A percentile compares a stretch with the other conserved stretches of the same genome.
Conservation (phyloP, 1,139 yeast genomes). For the Zygosaccharomyces pseudobailii region DNA sequence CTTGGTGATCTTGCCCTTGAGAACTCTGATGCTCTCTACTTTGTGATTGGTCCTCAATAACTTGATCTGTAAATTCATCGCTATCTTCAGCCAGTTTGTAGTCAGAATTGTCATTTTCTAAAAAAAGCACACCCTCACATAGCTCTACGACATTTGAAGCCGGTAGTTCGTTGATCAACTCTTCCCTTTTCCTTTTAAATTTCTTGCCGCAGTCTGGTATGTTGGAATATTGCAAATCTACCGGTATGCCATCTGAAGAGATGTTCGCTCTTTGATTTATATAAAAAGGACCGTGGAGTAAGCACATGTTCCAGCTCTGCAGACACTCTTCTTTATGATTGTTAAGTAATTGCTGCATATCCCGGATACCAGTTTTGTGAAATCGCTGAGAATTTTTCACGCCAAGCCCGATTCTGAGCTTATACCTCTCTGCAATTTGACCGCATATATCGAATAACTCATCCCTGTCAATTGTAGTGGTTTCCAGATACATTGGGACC, state of each 20-base stretch:
- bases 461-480: constrained; percentile 27
- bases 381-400: constrained; percentile 19
- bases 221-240: constrained; percentile 17
- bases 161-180: constrained; percentile 20
- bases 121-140: constrained; percentile 22
- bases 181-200: constrained; percentile 19
- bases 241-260: constrained; percentile 21
- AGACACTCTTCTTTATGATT: constrained; percentile 22
- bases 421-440: constrained; percentile 21
- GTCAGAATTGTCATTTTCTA: constrained; percentile 22
- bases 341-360: constrained; percentile 17
- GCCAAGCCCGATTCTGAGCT: constrained; percentile 29
- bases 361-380: constrained; percentile 22
- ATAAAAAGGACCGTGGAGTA: constrained; percentile 18
- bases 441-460: constrained; percentile 30
- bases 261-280: constrained; percentile 19
- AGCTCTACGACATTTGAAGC: constrained; percentile 22
- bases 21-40: constrained; percentile 1
- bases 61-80: neutral
- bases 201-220: constrained; percentile 14
- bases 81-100: constrained; percentile 6
- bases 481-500: constrained; percentile 30
- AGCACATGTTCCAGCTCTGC: constrained; percentile 27
- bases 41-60: constrained; percentile 1
- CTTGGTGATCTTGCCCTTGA: neutral